Evolutionary conservation across 352 stramenopile species (phyloP).

Genomic region (Pythium biforme): DNA sequence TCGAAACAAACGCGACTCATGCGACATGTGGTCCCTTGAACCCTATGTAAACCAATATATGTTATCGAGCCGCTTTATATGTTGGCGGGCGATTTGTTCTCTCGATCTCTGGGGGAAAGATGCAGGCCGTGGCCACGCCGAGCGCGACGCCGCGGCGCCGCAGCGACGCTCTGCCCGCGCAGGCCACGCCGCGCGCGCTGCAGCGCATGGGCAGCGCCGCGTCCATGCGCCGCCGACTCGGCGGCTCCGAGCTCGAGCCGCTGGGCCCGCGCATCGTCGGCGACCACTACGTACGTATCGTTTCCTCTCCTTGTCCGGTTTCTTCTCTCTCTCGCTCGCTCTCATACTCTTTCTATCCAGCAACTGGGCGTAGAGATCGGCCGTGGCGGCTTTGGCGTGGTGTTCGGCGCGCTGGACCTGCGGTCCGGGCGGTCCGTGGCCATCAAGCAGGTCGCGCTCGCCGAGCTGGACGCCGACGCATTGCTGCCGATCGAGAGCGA

Average conservation of each 20-base stretch:
- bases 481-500: slow-evolving; percentile 86
- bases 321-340: background rate
- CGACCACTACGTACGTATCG: slow-evolving; percentile 60
- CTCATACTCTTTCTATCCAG: slow-evolving; percentile 28
- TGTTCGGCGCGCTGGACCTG: slow-evolving; percentile 88
- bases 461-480: slow-evolving; percentile 84
- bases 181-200: slow-evolving; percentile 17
- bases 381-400: slow-evolving; percentile 88
- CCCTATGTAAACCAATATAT: background rate
- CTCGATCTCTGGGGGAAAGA: background rate
- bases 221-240: slow-evolving; percentile 18
- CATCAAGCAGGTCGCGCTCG: slow-evolving; percentile 85
- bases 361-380: slow-evolving; percentile 92
- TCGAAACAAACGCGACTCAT: too few relatives aligned
- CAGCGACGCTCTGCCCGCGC: slow-evolving; percentile 17
- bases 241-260: slow-evolving; percentile 27
- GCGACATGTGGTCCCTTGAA: too few relatives aligned
- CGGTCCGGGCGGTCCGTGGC: slow-evolving; percentile 80
- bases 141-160: slow-evolving; percentile 8
- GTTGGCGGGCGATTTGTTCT: slow-evolving; percentile 1
- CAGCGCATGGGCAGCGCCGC: slow-evolving; percentile 29
- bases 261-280: slow-evolving; percentile 74
- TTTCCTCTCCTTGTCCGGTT: slow-evolving; percentile 6
- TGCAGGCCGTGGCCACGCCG: background rate
- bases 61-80: slow-evolving; percentile 3